Base-by-base conservation (phyloP, 179 eudicot species). In the Beta lomatogona region DNA sequence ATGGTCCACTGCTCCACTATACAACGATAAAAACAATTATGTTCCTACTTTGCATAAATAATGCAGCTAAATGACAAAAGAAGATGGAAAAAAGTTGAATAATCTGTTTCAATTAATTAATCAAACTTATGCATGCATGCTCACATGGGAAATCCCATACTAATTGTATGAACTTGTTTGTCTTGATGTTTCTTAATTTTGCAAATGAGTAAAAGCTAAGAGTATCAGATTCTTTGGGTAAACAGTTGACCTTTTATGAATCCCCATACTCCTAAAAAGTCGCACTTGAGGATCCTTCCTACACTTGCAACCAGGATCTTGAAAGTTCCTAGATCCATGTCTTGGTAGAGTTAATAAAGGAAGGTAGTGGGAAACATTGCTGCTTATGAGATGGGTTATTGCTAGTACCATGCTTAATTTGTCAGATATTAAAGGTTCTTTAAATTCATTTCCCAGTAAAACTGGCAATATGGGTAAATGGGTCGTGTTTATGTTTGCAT, bases 141-240 rank as follows among this genome's bases (percentile, higher is more conserved):
- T 73, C 86, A 81, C 89, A 88, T 84, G 89, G 88, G 91, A 83
- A 79, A 59, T 81, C 85, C 82, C 84, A 63, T 71, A 63, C 76
- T 65, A 77, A 81, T 79, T 68, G 57, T 73, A 53, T 45, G 70
- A 45, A 78, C 77, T 36, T 86, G 80, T 79, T 84, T 77, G 81
- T 80, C 73, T 83, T 70, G 50, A 79, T 74, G 55, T 48, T 65
- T 54, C 60, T 82, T 71, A 73, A 55, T 73, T 61, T 76, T 75
- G 69, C 71, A 69, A 28, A 55, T 78, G 67, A 80, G 63, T 61
- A 48, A 82, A 79, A 60, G 10, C 22, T 68, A 45, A 18, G 73
- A 85, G 78, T 60, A 80, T 83, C 84, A 79, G 91, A 86, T 87
- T 89, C 87, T 82, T 81, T 78, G 55, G 36, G 79, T 16, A 71